Base-by-base conservation (phyloP, 306 rosid species). In the Astragalus membranaceus region DNA sequence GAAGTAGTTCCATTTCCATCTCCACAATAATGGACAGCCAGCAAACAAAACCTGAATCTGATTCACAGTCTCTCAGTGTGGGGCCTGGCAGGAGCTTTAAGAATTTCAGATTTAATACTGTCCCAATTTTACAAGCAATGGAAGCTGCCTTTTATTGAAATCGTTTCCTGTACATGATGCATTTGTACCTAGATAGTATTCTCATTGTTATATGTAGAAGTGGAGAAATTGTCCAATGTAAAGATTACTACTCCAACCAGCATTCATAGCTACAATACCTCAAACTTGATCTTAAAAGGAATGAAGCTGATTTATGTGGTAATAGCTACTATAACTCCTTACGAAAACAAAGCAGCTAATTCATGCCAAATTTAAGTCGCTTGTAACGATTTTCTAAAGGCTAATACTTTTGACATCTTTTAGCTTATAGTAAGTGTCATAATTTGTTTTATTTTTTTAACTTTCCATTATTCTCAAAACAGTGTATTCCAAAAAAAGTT, bases 21-120 rank as follows among this genome's bases (percentile, higher is more conserved):
- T 26, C 30, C 47, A 48, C 72, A 36, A 4, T 81, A 17, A 70
- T 66, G 10, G 96, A 90, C 60, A 80, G 49, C 92, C 97, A 87
- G 63, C 51, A 83, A 10, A 67, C 73, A 15, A 85, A 77, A 72
- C 74, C 82, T 7, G 97, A 94, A 71, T 58, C 87, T 53, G 95
- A 81, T 37, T 70, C 75, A 72, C 82, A 42, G 39, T 16, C 70
- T 72, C 29, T 72, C 51, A 83, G 80, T 50, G n/a, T 50, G 10
- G 80, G 83, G 12, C 95, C 97, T 6, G 86, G 96, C 64, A 82
- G 41, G 80, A 87, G 94, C 84, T 85, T 84, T 75, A 85, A 91
- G 86, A 87, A 67, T 87, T 91, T 88, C 88, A 87, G 73, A 86
- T 88, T 87, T 51, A 93, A 82, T 10, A 69, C 82, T 59, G 79